Evolutionary conservation across 2,329 filamentous ascomycete species (phyloP).

Genomic region (Colletotrichum sp.): DNA sequence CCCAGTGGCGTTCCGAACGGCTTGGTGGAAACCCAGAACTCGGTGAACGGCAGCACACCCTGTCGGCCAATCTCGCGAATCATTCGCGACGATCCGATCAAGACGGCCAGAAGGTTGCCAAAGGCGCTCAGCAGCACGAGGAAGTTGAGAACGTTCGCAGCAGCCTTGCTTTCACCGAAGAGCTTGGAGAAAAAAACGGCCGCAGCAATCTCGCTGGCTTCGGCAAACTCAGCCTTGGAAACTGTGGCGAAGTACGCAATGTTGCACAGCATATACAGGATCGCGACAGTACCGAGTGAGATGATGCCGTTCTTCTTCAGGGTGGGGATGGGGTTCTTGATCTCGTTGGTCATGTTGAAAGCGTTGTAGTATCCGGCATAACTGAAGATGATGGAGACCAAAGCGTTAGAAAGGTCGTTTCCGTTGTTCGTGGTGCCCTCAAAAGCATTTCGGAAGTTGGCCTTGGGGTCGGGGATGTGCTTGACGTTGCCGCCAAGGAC

Average conservation of each 20-base stretch:
- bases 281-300: constrained; percentile 55
- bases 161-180: constrained; percentile 50
- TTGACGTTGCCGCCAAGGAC: constrained; percentile 51
- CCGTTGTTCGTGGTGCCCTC: constrained; percentile 37
- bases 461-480: constrained; percentile 32
- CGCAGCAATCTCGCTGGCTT: constrained; percentile 59
- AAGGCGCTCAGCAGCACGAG: constrained; percentile 62
- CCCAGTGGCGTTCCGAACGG: constrained; percentile 69
- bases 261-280: constrained; percentile 64
- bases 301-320: constrained; percentile 54
- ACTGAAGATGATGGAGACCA: constrained; percentile 64
- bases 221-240: constrained; percentile 56
- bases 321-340: constrained; percentile 63
- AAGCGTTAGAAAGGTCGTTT: constrained; percentile 45
- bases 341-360: constrained; percentile 67
- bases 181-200: constrained; percentile 63
- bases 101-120: constrained; percentile 61
- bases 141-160: constrained; percentile 60
- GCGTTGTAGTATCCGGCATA: constrained; percentile 64
- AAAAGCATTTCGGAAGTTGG: constrained; percentile 42
- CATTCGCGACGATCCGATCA: constrained; percentile 59
- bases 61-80: constrained; percentile 67
- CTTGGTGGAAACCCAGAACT: constrained; percentile 66
- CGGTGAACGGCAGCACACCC: constrained; percentile 64
- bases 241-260: constrained; percentile 64